A percentile compares a stretch with the other conserved stretches of the same genome.
These are phyloP conservation scores for Penicillium desertorum DNA, from an alignment of 495 filamentous ascomycete genomes.

Conservation along the genomic window DNA sequence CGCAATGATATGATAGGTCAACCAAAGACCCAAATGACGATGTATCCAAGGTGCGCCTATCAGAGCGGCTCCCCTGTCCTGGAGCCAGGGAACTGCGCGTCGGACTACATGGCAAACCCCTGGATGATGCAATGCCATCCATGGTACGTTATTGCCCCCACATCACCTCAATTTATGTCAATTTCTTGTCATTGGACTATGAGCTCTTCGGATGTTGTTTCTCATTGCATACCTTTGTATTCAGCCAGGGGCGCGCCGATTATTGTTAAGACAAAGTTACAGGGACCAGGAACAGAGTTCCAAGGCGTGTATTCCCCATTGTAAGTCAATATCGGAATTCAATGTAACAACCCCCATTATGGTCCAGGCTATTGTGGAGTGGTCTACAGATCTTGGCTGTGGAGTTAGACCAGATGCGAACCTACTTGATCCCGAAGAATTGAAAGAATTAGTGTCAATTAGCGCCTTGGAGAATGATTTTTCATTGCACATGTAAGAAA, in stretches of 20 bases:
- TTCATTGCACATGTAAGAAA: neutral
- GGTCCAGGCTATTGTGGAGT: conserved; percentile 14
- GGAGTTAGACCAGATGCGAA: conserved; percentile 4
- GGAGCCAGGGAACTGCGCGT: conserved; percentile 4
- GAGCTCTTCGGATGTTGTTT: neutral
- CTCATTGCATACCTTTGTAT: neutral
- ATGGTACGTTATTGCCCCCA: neutral
- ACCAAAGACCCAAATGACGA: neutral
- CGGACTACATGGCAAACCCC: neutral
- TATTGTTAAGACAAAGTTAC: neutral
- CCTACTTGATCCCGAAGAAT: neutral
- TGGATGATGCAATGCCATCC: neutral
- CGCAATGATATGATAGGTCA: conserved; percentile 4
- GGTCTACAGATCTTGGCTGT: conserved; percentile 9
- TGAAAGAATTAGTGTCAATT: neutral
- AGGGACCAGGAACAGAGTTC: neutral
- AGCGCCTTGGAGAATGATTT: neutral
- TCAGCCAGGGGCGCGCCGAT: conserved; percentile 6
- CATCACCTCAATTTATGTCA: conserved; percentile 1
- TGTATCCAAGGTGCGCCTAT: conserved; percentile 1
- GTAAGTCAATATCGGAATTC: neutral
- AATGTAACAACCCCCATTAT: neutral
- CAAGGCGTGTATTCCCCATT: neutral
- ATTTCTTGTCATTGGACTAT: neutral
- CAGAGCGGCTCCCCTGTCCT: neutral